These are phyloP conservation scores for Physcomitrium patens DNA, from an alignment of 225 moss, liverwort and hornwort genomes.

Conservation along the genomic window DNA sequence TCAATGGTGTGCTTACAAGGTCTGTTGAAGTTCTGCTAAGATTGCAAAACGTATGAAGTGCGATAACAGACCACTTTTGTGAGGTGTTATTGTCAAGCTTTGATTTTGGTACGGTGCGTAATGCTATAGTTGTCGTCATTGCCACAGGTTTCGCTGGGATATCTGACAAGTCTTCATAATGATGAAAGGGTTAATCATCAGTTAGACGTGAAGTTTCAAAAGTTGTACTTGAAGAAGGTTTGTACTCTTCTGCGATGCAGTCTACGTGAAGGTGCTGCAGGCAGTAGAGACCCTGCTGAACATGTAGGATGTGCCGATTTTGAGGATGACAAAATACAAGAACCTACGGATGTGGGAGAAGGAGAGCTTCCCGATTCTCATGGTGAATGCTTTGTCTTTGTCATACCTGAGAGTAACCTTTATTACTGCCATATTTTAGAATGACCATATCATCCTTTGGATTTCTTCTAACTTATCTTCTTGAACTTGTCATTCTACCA, in stretches of 20 bases:
- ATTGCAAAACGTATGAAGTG: not conserved
- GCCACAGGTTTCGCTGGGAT: conserved; percentile 75
- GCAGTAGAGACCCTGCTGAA: conserved; percentile 63
- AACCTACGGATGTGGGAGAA: conserved; percentile 89
- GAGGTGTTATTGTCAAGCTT: not conserved
- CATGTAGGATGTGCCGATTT: conserved; percentile 53
- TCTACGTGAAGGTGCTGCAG: conserved; percentile 88
- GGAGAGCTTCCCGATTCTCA: conserved; percentile 98
- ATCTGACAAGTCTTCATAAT: conserved; percentile 80
- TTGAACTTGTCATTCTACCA: not conserved
- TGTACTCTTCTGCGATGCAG: conserved; percentile 73
- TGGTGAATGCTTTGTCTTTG: conserved; percentile 44
- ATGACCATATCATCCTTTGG: not conserved
- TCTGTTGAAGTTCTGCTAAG: conserved; percentile 23
- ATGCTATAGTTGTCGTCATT: conserved; percentile 7
- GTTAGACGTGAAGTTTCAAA: conserved; percentile 97
- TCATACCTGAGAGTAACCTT: conserved; percentile 17
- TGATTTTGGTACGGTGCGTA: not conserved
- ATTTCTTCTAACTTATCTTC: conserved; percentile 8
- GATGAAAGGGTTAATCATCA: conserved; percentile 97
- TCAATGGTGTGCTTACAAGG: conserved; percentile 99
- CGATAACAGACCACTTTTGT: conserved; percentile 5
- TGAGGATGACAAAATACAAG: conserved; percentile 65
- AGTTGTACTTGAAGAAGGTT: conserved; percentile 92
- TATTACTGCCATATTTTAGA: conserved; percentile 14